These are phyloP conservation scores for Cyclotella distinguenda DNA, from an alignment of 108 stramenopile genomes.

Conservation along the genomic window DNA sequence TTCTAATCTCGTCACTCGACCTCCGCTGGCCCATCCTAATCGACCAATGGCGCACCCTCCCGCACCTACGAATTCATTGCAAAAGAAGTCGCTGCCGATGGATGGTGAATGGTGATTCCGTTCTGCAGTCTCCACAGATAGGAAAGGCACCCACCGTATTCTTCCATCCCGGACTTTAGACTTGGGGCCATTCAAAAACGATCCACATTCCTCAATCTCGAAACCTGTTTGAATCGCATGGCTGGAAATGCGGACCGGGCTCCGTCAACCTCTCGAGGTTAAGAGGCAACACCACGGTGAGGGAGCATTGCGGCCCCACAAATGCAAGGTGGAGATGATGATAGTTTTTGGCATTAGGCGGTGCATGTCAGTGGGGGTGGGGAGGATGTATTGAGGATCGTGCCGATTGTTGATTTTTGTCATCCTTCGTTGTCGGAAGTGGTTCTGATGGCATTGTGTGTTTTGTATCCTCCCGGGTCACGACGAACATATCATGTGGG, in stretches of 20 bases:
- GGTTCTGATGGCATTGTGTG: constrained; percentile 49
- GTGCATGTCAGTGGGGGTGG: constrained; percentile 21
- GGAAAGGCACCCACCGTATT: constrained; percentile 44
- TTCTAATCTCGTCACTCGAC: no score
- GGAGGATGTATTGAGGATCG: constrained; percentile 38
- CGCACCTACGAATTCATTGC: neutral
- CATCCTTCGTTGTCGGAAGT: constrained; percentile 48
- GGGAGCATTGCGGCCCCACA: constrained; percentile 64
- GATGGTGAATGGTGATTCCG: neutral
- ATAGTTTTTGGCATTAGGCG: constrained; percentile 64
- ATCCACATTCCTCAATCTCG: constrained; percentile 38
- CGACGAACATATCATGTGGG: neutral
- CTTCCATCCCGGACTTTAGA: constrained; percentile 28
- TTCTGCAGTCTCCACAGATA: constrained; percentile 25
- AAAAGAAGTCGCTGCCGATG: neutral
- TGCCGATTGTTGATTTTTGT: constrained; percentile 67
- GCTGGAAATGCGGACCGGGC: constrained; percentile 41
- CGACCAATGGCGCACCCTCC: neutral
- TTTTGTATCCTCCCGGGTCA: constrained; percentile 57
- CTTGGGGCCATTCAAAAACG: constrained; percentile 31
- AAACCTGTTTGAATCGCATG: constrained; percentile 45
- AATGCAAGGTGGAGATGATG: constrained; percentile 66
- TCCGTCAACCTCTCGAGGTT: constrained; percentile 46
- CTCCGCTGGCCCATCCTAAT: no score
- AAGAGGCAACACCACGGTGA: constrained; percentile 40